Evolutionary conservation across 305 asterid genomes (phyloP), one percentile per base, ranked within the genome.

Genomic region (Fraxinus latifolia): DNA sequence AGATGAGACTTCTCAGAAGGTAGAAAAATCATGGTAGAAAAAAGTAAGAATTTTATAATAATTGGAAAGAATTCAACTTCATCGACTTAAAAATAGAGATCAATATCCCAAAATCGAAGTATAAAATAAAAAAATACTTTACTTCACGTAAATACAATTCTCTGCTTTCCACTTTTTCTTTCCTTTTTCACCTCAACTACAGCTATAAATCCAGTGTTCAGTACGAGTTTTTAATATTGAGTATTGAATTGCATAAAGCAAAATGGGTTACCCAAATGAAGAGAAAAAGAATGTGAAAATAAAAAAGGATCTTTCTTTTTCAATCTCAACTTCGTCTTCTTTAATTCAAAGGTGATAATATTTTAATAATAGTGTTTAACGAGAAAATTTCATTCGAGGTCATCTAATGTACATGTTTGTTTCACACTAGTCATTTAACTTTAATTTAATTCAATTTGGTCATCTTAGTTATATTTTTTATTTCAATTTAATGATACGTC

Each of bases 1-100:
- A 78, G 34, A 78, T 78, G 31, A 21, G 78, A 71, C 34, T 34
- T 68, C 67, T 21, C 74, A 53, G 29, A 17, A 42, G 74, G 71
- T 17, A 7, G 7, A 76, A 68, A 42, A 55, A 71, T 37, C 34
- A 67, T 77, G 53, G n/a, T 14, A 19, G 47, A 3, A 55, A 55
- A 55, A 17, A n/a, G 14, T 1, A 50, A 3, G 50, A 8, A 33
- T 8, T 65, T 25, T 23, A 19, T 50, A 39, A 50, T 11, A 81
- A 17, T 19, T 14, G 42, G 29, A 77, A 32, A 73, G 70, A 74
- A 47, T 32, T 67, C 55, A 77, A 50, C 65, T 60, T 15, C 75
- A 84, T 82, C 82, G 58, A 77, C 82, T 80, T 3, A 23, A 68
- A 50, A 77, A 65, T 67, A 74, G 55, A 77, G 70, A 82, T 80